Base-by-base conservation (phyloP, 495 filamentous ascomycete genomes). In the Penicillium egyptiacum region DNA sequence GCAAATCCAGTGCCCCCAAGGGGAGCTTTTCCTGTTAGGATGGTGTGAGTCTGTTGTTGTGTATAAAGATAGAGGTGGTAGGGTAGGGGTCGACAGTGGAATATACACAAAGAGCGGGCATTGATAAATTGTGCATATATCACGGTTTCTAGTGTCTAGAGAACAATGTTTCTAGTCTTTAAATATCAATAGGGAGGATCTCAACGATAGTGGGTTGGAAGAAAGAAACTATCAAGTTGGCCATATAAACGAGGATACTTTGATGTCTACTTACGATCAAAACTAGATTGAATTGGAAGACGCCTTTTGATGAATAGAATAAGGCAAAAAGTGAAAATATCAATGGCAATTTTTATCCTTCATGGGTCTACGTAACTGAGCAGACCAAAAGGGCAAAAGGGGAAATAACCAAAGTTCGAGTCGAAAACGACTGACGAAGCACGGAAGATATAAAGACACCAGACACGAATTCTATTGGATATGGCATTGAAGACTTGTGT, bases 31-130 rank as follows among this genome's bases (percentile, higher is more conserved):
- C 37, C 22, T 16, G 19, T 23, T 33, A 48, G 37, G 23, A 50
- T 56, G 41, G 7, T 48, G 30, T 57, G 26, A 60, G 23, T 26
- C 23, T 20, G 20, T 31, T 37, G 17, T n/a, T 16, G 16, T 31
- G 28, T 30, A 52, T 12, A 19, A 39, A 40, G 48, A 51, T 26
- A 43, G 50, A 52, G n/a, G 8, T 22, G 26, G 4, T 10, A 23
- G 11, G 9, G 20, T 2, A 20, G 4, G 10, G 19, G 12, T 10
- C 16, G 7, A n/a, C 3, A 23, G 14, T 33, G 8, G 9, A 12
- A 50, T 50, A 50, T 50, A 50, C n/a, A 50, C 31, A 37, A 22
- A 16, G 28, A 12, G 10, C 5, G 17, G 31, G 2, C 1, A 8
- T 8, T 31, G 14, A 23, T 31, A 20, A 31, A 31, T 48, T 50